These are phyloP conservation scores for Trichosporon sp. DNA, from an alignment of 1,284 basidiomycete species.

Conservation along the genomic window DNA sequence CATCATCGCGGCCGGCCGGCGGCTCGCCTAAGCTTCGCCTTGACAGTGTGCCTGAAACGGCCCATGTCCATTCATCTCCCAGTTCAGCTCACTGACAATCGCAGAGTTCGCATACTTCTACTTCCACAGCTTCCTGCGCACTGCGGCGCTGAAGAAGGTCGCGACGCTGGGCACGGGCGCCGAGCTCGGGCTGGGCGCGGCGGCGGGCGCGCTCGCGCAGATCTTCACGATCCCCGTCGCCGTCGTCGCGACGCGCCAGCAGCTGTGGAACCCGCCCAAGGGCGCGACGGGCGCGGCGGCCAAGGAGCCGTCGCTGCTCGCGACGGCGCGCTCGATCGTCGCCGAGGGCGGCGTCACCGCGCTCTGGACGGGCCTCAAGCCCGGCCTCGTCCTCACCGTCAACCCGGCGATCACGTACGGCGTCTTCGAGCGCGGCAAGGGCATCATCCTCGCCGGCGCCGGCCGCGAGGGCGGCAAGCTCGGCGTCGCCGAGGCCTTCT, in stretches of 20 bases:
- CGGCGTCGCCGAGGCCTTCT: conserved; percentile 69
- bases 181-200: conserved; percentile 82
- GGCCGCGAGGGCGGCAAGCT: conserved; percentile 47
- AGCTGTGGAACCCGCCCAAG: conserved; percentile 59
- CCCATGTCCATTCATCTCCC: too few relatives aligned
- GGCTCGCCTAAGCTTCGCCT: neutral
- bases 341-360: conserved; percentile 87
- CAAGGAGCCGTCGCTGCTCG: conserved; percentile 50
- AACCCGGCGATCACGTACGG: conserved; percentile 99
- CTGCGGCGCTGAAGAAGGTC: conserved; percentile 44
- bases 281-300: conserved; percentile 21
- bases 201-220: conserved; percentile 91
- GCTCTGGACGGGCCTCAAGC: conserved; percentile 90
- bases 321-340: conserved; percentile 80
- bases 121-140: conserved; percentile 87
- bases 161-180: conserved; percentile 65
- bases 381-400: conserved; percentile 84
- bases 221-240: conserved; percentile 98
- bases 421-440: conserved; percentile 85
- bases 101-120: conserved; percentile 99
- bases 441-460: conserved; percentile 33
- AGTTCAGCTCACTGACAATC: neutral
- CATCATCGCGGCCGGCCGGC: neutral
- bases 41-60: neutral
- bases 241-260: conserved; percentile 96